Base-by-base conservation (phyloP, 1,284 basidiomycete genomes). In the Xerocomus cyaneibrunnescens region DNA sequence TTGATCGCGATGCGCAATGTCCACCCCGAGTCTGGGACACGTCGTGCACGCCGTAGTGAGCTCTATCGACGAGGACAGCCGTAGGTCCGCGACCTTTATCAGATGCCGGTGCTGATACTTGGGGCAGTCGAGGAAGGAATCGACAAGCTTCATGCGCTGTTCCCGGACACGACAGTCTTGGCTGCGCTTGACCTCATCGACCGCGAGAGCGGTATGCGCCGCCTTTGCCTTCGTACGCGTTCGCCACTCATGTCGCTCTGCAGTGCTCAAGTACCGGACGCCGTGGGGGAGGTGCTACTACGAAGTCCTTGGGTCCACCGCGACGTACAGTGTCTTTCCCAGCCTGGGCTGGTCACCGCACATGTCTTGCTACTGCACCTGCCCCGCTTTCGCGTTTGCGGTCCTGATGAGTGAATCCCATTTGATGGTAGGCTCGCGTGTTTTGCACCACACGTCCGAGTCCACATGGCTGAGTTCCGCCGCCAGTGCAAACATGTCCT, bases 171-270 rank as follows among this genome's bases (percentile, higher is more conserved):
- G 22, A 72, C 84, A 9, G 66, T 89, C 12, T 60, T 87, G 5
- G 83, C 84, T 25, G 85, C 88, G 6, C 67, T 90, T n/a, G 85
- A 90, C 60, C 69, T 89, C 21, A 73, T 89, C 37, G 87, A 90
- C 66, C 73, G 78, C 41, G 76, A 80, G 51, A 78, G 77, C 56
- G 83, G 87, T 87, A 48, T 35, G 72, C 50, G 3, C 8, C 30
- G 21, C 9, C n/a, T 17, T 14, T 17, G 10, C 9, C 14, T 28
- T 27, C 45, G 23, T 28, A 8, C 23, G 21, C 30, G 32, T 39
- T 43, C 9, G 31, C 32, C 16, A 19, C 43, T 49, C 10, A 56
- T 17, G 16, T 34, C 27, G 21, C 27, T 16, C 21, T 27, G 36
- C 56, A 90, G 88, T 89, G n/a, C 73, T 87, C 54, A 80, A 80